Evolutionary conservation across 495 filamentous ascomycete species (phyloP).

Genomic region (Penicillium dipodomyicola): DNA sequence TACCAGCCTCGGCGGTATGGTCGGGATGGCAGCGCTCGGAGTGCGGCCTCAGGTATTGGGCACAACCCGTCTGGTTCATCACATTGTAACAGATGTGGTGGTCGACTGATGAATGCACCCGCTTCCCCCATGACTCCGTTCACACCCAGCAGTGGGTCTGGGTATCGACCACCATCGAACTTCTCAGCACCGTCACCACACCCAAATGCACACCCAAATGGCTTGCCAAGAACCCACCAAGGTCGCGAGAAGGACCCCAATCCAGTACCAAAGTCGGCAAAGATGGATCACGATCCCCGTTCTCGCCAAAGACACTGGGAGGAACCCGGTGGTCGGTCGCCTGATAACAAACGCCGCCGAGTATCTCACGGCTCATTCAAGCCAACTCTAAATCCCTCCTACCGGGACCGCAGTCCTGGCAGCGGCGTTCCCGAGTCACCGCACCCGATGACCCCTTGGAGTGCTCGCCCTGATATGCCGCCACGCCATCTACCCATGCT

Average conservation of each 20-base stretch:
- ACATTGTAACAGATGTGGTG: slow-evolving; percentile 45
- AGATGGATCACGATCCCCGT: slow-evolving; percentile 26
- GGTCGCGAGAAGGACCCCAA: slow-evolving; percentile 22
- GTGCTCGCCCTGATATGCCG: slow-evolving; percentile 31
- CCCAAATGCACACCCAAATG: slow-evolving; percentile 21
- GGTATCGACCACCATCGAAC: slow-evolving; percentile 17
- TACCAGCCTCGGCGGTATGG: slow-evolving; percentile 86
- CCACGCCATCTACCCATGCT: slow-evolving; percentile 39
- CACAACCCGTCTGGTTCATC: slow-evolving; percentile 41
- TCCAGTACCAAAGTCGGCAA: slow-evolving; percentile 24
- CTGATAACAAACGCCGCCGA: slow-evolving; percentile 58
- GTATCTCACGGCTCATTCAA: slow-evolving; percentile 34
- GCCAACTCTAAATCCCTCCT: slow-evolving; percentile 17
- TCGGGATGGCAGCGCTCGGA: slow-evolving; percentile 43
- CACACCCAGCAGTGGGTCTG: slow-evolving; percentile 21
- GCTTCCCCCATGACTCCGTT: slow-evolving; percentile 42
- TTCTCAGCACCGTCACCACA: slow-evolving; percentile 20
- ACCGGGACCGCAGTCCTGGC: slow-evolving; percentile 38
- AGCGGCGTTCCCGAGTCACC: not conserved
- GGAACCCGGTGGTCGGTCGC: slow-evolving; percentile 32
- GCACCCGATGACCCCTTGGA: slow-evolving; percentile 32
- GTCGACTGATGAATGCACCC: slow-evolving; percentile 47
- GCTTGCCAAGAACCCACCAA: slow-evolving; percentile 24
- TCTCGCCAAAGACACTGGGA: slow-evolving; percentile 32
- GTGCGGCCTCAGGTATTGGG: slow-evolving; percentile 34